Conservation (phyloP, 108 stramenopile genomes). For the Nannochloropsis oceanica region DNA sequence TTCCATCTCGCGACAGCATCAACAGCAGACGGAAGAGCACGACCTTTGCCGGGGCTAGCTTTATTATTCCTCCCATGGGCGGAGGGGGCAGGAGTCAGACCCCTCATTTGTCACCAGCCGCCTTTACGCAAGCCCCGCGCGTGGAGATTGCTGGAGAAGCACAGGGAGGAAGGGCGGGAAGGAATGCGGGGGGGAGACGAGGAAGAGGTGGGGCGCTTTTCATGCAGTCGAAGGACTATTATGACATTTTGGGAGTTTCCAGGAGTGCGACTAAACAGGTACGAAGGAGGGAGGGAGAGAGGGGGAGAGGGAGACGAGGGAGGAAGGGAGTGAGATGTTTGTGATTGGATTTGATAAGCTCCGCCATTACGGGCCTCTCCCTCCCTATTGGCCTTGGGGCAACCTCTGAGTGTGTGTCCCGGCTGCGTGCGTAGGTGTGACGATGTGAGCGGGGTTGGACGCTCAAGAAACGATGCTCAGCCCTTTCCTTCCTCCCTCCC, state of each 20-base stretch:
- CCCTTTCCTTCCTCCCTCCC: background rate
- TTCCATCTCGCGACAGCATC: background rate
- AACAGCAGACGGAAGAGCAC: background rate
- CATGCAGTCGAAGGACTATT: background rate
- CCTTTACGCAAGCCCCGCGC: background rate
- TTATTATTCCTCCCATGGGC: background rate
- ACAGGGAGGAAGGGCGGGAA: background rate
- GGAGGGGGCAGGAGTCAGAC: background rate
- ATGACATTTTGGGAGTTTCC: background rate
- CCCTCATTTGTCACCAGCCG: background rate
- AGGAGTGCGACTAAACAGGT: background rate
- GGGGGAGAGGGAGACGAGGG: background rate
- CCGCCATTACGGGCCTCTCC: too few species aligned
- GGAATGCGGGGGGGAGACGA: background rate
- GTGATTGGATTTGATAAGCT: background rate
- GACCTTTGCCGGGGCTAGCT: background rate
- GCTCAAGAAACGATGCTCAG: background rate
- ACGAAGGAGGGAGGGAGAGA: background rate
- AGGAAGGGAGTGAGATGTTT: background rate
- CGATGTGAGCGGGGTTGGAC: too few species aligned
- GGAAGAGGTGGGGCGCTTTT: background rate
- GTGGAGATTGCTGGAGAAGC: background rate
- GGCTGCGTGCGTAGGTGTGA: too few species aligned
- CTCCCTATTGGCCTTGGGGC: too few species aligned
- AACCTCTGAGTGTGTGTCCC: too few species aligned